A percentile compares a stretch with the other conserved stretches of the same genome.
These are phyloP conservation scores for Terana coerulea DNA, from an alignment of 768 basidiomycete genomes.

Conservation along the genomic window DNA sequence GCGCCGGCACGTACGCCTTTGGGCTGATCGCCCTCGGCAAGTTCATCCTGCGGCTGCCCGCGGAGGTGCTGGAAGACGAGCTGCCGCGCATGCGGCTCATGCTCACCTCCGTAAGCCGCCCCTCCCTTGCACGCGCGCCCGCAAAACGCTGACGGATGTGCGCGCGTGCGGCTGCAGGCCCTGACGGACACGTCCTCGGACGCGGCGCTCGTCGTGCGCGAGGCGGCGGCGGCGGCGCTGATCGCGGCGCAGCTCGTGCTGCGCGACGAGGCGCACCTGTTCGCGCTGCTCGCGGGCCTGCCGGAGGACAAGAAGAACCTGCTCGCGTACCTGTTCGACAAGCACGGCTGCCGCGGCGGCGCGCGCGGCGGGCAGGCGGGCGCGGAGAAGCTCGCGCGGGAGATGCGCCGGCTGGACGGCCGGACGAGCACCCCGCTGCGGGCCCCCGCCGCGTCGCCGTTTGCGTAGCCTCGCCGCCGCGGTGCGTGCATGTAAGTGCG, in stretches of 20 bases:
- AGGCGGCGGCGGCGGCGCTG: conserved; percentile 78
- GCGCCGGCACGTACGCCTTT: conserved; percentile 71
- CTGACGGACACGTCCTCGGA: conserved; percentile 53
- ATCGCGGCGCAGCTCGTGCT: conserved; percentile 83
- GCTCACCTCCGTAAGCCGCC: conserved; percentile 55
- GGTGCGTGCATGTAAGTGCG: too few relatives aligned
- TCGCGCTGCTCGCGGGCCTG: conserved; percentile 73
- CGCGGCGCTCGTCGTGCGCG: conserved; percentile 72
- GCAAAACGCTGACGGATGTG: not conserved
- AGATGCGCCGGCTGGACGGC: conserved; percentile 76
- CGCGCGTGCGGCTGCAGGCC: conserved; percentile 51
- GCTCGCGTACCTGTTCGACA: conserved; percentile 85
- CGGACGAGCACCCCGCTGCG: conserved; percentile 71
- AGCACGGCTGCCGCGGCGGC: conserved; percentile 69
- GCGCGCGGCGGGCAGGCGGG: conserved; percentile 8
- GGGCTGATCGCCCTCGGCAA: conserved; percentile 82
- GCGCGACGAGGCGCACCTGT: conserved; percentile 79
- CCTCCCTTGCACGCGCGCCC: not conserved
- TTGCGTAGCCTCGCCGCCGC: too few relatives aligned
- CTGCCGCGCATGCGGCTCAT: conserved; percentile 72
- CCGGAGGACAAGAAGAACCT: conserved; percentile 91
- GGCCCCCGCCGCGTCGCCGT: conserved; percentile 15
- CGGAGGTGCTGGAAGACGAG: conserved; percentile 85
- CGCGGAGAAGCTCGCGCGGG: conserved; percentile 69
- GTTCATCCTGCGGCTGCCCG: conserved; percentile 75